A percentile compares a stretch with the other conserved stretches of the same genome.
phyloP scores from a whole-genome alignment of 495 filamentous ascomycete species.

The Aspergillus conjunctus region DNA sequence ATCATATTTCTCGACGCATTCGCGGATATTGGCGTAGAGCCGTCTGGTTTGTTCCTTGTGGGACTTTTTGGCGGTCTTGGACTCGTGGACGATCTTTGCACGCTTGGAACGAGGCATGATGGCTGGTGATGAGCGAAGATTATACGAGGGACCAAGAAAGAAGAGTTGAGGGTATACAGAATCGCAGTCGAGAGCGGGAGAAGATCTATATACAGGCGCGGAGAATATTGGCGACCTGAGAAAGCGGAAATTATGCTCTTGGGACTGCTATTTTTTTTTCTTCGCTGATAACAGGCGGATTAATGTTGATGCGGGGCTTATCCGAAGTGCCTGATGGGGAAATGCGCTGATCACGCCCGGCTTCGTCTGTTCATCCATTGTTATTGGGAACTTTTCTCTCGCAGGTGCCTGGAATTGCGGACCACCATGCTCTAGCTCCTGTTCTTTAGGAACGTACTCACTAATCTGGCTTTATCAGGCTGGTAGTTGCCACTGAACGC shows the following conservation, averaged over 20 bases:
- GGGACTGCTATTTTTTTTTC: conserved; percentile 34
- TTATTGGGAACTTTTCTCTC: background rate
- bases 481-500: background rate
- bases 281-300: conserved; percentile 48
- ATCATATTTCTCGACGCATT: conserved; percentile 81
- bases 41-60: conserved; percentile 84
- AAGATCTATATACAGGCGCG: conserved; percentile 21
- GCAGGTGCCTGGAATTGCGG: background rate
- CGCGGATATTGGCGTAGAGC: conserved; percentile 84
- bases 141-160: background rate
- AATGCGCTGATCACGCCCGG: conserved; percentile 34
- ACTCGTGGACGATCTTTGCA: conserved; percentile 81
- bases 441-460: background rate
- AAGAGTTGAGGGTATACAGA: background rate
- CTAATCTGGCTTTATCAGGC: background rate
- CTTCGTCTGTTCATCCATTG: background rate
- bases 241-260: background rate
- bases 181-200: background rate
- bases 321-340: conserved; percentile 38
- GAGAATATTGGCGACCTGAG: conserved; percentile 21
- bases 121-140: conserved; percentile 18
- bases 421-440: conserved; percentile 2
- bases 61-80: conserved; percentile 87
- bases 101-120: conserved; percentile 97
- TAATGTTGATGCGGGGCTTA: conserved; percentile 44